Conservation (phyloP, 1,284 basidiomycete species). For the Heimioporus retisporus region DNA sequence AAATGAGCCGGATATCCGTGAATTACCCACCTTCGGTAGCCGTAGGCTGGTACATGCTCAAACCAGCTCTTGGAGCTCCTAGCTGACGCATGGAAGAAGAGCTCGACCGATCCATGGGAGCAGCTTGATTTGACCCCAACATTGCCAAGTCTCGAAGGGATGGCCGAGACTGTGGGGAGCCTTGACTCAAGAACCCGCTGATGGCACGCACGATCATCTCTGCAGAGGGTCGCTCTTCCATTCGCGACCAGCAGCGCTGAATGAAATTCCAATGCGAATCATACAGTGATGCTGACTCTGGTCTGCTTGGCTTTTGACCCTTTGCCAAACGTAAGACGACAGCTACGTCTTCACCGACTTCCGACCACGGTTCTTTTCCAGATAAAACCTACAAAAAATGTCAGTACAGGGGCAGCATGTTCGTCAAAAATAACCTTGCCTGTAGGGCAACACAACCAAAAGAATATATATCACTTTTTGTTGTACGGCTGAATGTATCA, state of each 20-base stretch:
- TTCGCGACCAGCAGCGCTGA: not conserved
- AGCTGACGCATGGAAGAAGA: too few relatives aligned
- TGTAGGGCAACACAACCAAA: conserved; percentile 9
- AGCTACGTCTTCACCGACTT: not conserved
- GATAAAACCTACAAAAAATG: not conserved
- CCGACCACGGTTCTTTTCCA: conserved; percentile 1
- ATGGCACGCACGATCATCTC: not conserved
- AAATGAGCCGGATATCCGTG: too few relatives aligned
- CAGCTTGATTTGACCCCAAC: not conserved
- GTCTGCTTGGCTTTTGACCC: conserved; percentile 8
- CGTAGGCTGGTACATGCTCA: too few relatives aligned
- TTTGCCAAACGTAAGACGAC: conserved; percentile 4
- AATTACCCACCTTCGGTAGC: too few relatives aligned
- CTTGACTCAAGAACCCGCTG: not conserved
- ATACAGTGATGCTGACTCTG: not conserved
- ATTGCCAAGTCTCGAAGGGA: not conserved
- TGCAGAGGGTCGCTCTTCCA: not conserved
- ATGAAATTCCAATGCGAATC: conserved; percentile 4
- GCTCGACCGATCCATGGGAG: too few relatives aligned
- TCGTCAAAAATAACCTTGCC: not conserved
- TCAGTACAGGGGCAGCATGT: not conserved
- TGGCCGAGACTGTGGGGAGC: not conserved
- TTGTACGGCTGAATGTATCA: not conserved
- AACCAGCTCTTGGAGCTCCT: too few relatives aligned
- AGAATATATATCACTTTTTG: conserved; percentile 2